Conservation (phyloP, 1,284 basidiomycete species). For the Trametes versicolor region DNA sequence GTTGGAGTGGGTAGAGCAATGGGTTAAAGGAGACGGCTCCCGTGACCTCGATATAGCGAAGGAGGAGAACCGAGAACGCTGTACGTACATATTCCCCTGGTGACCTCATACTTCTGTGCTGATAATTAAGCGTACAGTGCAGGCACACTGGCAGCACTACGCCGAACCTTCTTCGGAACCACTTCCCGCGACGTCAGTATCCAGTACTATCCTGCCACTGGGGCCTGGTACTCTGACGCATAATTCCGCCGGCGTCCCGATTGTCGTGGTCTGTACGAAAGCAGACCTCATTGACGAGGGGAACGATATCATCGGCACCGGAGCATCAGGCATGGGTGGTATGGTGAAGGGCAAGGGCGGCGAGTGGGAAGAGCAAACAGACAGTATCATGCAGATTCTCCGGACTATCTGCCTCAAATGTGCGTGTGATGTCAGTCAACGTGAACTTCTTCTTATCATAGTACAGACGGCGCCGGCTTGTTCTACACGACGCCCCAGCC, state of each 20-base stretch:
- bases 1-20: constrained; percentile 86
- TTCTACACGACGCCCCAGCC: constrained; percentile 93
- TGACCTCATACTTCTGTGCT: constrained; percentile 22
- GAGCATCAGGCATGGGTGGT: constrained; percentile 76
- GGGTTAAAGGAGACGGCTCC: constrained; percentile 76
- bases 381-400: constrained; percentile 94
- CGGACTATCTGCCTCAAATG: constrained; percentile 93
- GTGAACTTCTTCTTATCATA: neutral
- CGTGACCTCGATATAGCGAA: constrained; percentile 74
- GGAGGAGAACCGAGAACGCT: constrained; percentile 84
- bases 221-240: constrained; percentile 84
- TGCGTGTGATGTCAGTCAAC: constrained; percentile 52
- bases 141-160: constrained; percentile 90
- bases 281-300: constrained; percentile 88
- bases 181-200: constrained; percentile 63
- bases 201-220: constrained; percentile 76
- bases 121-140: constrained; percentile 63
- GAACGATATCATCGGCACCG: constrained; percentile 75
- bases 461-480: constrained; percentile 87
- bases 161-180: constrained; percentile 80
- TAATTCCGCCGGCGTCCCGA: constrained; percentile 85
- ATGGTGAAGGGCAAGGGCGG: constrained; percentile 89
- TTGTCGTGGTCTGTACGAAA: constrained; percentile 93
- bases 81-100: constrained; percentile 58
- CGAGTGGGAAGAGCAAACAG: constrained; percentile 95